Base-by-base conservation (phyloP, 495 filamentous ascomycete genomes). In the Podospora pseudocomata region DNA sequence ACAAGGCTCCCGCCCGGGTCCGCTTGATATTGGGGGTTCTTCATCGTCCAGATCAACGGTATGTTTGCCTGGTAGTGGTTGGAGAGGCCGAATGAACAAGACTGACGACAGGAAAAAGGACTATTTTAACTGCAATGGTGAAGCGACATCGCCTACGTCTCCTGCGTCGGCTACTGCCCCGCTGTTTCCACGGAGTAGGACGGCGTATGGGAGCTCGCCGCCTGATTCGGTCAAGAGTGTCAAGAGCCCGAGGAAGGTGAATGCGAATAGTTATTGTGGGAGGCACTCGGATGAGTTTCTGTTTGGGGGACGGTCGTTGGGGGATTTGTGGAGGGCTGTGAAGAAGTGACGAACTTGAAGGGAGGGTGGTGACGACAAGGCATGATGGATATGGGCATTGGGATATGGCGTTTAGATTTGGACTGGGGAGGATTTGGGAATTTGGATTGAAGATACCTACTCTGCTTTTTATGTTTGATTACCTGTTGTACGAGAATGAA, bases 251-350 rank as follows among this genome's bases (percentile, higher is more conserved):
- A 65, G 39, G 30, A 73, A 75, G 56, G 68, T 74, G 68, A 79
- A 79, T 58, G 77, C 74, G 58, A 60, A 79, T 71, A 78, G 74
- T 67, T 76, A 76, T 65, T 79, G 77, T 59, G 77, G 77, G 56
- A 66, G 77, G 9, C 77, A 79, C 62, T 72, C 74, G 58, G 67
- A 73, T 59, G 70, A 79, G 72, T 79, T 70, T 60, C 60, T 79
- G 15, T 77, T 77, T 34, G 71, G 72, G 3, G 75, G 75, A 3
- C 71, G 68, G 62, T 69, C 69, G 27, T 59, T 75, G 18, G 67
- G 74, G 13, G 71, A 77, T 55, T 65, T 77, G 13, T 76, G 74
- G 74, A 60, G 71, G 49, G 65, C 60, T 30, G 62, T 76, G n/a
- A 73, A 67, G 34, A 49, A 49, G 39, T 49, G 39, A 49, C 23